Evolutionary conservation across 495 filamentous ascomycete genomes (phyloP), one percentile per base, ranked within the genome.

Genomic region (Sordaria brevicollis): DNA sequence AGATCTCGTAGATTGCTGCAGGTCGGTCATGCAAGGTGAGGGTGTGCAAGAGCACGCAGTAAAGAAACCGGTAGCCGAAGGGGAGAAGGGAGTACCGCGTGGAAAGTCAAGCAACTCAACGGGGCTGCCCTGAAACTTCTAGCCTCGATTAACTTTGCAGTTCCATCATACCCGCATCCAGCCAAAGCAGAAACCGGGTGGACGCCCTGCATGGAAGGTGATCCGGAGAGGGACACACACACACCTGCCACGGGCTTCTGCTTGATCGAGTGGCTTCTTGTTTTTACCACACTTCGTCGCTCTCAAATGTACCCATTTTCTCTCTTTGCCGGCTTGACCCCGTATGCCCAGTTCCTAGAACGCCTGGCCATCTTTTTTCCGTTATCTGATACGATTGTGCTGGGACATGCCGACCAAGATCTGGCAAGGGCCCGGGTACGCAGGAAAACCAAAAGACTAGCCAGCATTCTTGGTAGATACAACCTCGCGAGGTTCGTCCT

Each of bases 181-280:
- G 49, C 49, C 49, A 31, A 62, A 62, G 49, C 5, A 57, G 43
- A 57, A 57, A 21, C 43, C n/a, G 31, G 49, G 25, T 31, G 49
- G 49, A 62, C 49, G 49, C 49, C 49, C 21, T 62, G 49, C 49
- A 62, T 62, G 13, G 49, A 62, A 62, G 49, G 49, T 62, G 49
- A 62, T 62, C 49, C 49, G 49, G 43, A 36, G 35, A 57, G 43
- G 43, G n/a, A n/a, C 43, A 29, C 43, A 57, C 19, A 54, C 21
- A 57, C 43, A 11, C 25, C 49, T 17, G 13, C 43, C 34, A 33
- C 69, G 39, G 71, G 38, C 41, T 34, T 65, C 33, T 73, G 71
- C 69, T 71, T 70, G 57, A 71, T 74, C 73, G 71, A 69, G 65
- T 66, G 67, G 69, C 39, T 68, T 68, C n/a, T 21, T 65, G 49